A percentile compares a stretch with the other conserved stretches of the same genome.
phyloP scores from a whole-genome alignment of 2,329 filamentous ascomycete genomes.

The Aspergillus texensis region DNA sequence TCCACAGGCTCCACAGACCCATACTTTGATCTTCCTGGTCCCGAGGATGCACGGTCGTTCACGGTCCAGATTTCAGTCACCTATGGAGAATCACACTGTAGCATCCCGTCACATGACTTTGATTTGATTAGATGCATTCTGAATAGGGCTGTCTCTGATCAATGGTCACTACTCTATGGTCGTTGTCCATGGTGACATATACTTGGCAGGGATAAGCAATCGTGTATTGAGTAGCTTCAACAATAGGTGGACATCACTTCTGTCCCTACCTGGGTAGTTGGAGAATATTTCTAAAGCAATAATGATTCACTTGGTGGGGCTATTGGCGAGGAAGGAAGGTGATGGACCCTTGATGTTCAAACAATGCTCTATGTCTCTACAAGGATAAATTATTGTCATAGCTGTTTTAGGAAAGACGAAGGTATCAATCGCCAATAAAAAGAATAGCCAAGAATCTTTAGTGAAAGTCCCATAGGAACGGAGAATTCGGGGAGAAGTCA shows the following conservation, averaged over 20 bases:
- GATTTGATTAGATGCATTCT: not conserved
- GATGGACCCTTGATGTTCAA: not conserved
- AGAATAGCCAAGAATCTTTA: not conserved
- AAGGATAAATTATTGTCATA: not conserved
- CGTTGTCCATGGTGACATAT: not conserved
- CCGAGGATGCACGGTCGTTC: not conserved
- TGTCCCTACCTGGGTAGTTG: too few species aligned
- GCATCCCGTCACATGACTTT: too few species aligned
- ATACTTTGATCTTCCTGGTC: not conserved
- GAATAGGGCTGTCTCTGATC: not conserved
- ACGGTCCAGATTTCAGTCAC: not conserved
- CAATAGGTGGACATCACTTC: too few species aligned
- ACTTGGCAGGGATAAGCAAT: too few species aligned
- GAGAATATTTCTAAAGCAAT: too few species aligned
- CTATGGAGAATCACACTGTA: too few species aligned
- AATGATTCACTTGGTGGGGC: too few species aligned
- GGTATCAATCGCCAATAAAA: not conserved
- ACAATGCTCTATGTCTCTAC: not conserved
- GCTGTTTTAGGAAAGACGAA: not conserved
- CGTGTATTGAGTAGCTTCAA: too few species aligned
- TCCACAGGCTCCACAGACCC: not conserved
- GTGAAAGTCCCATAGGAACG: not conserved
- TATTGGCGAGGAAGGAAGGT: not conserved
- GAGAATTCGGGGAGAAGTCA: not conserved
- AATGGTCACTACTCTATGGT: not conserved